Evolutionary conservation across 257 asterid species (phyloP), one percentile per base, ranked within the genome.

Genomic region (Solanum appendiculatum): DNA sequence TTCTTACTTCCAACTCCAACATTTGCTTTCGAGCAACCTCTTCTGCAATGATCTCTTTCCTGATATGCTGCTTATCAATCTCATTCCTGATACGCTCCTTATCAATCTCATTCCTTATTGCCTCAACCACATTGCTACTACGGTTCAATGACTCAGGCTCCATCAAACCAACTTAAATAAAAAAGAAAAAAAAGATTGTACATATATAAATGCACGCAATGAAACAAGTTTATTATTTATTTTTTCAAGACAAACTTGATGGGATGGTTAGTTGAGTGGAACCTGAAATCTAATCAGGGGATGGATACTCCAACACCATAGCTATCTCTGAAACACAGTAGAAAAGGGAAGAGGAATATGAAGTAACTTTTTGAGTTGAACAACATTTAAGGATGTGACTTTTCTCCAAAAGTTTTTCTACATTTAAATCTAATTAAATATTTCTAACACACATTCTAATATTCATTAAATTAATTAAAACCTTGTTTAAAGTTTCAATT

Each of bases 1-100:
- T 37, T 9, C 40, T 37, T 37, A 37, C 40, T 37, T 37, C 40
- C 1, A 37, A 37, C 1, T 37, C 40, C 40, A 37, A 37, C 7
- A 37, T 37, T 9, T 37, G 40, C 1, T 37, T 37, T 37, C 40
- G 40, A 37, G 40, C 40, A 37, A 37, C 40, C 8, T 37, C 9
- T 37, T 37, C 40, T 37, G 40, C 9, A 37, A 37, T 37, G 40
- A 37, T 37, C 40, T 37, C 40, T 37, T 37, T 37, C 40, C 40
- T 37, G 40, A 37, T 37, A 37, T 9, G 40, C 40, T 37, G 9
- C 9, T 37, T 37, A 37, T 37, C 40, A 37, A 37, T n/a, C 80
- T 92, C 95, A 73, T 90, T 90, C 51, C 95, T 90, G 18, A 93
- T 93, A 34, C 34, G 70, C 70, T 93, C 90, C 89, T 91, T 93